Conservation (phyloP, 228 moss, liverwort and hornwort genomes). For the Sphagnum magellanicum region DNA sequence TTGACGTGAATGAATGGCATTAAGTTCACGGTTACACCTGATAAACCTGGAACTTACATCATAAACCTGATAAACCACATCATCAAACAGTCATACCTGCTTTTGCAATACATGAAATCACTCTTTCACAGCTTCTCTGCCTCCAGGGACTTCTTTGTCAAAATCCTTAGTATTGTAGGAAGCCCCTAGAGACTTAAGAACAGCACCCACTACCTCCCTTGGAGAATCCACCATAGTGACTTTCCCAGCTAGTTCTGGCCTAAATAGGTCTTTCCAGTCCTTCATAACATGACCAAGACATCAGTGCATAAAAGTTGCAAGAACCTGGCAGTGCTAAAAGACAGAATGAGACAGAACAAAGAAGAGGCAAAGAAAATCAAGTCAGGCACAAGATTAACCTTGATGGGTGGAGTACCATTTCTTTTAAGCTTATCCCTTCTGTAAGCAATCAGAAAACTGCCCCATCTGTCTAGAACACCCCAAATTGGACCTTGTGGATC, state of each 20-base stretch:
- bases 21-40: too few relatives aligned
- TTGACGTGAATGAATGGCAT: too few relatives aligned
- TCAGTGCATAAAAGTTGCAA: slow-evolving; percentile 6
- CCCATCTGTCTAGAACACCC: slow-evolving; percentile 96
- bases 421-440: slow-evolving; percentile 71
- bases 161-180: slow-evolving; percentile 76
- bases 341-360: background rate
- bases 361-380: slow-evolving; percentile 3
- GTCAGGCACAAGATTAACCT: slow-evolving; percentile 28
- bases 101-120: slow-evolving; percentile 71
- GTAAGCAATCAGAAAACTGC: slow-evolving; percentile 84
- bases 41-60: too few relatives aligned
- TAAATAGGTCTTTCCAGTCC: slow-evolving; percentile 96
- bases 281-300: slow-evolving; percentile 16
- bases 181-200: slow-evolving; percentile 86
- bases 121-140: slow-evolving; percentile 76
- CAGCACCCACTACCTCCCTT: slow-evolving; percentile 89
- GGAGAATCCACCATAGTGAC: slow-evolving; percentile 94
- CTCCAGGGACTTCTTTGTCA: slow-evolving; percentile 74
- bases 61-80: too few relatives aligned
- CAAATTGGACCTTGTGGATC: slow-evolving; percentile 71
- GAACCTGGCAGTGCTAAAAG: background rate
- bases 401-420: slow-evolving; percentile 64
- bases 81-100: too few relatives aligned
- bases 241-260: slow-evolving; percentile 75